phyloP scores from a whole-genome alignment of 495 filamentous ascomycete genomes.

The Tuber umbilicatum region DNA sequence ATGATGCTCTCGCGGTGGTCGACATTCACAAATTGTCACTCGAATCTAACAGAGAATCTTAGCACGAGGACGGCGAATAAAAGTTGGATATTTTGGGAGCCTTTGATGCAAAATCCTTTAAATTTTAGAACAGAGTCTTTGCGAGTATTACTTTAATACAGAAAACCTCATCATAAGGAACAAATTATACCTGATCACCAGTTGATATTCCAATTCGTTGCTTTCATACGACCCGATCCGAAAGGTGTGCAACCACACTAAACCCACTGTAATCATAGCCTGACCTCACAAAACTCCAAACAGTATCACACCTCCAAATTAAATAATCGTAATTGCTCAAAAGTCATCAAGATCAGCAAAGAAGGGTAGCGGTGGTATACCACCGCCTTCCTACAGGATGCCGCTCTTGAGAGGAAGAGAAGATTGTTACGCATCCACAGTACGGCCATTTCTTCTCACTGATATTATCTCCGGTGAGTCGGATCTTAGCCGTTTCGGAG shows the following conservation, averaged over 20 bases:
- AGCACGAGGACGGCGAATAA: not conserved
- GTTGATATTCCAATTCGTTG: not conserved
- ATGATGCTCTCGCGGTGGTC: not conserved
- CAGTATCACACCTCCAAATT: not conserved
- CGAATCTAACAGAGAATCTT: not conserved
- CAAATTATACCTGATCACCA: not conserved
- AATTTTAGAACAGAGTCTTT: not conserved
- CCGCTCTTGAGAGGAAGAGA: not conserved
- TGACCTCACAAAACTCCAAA: not conserved
- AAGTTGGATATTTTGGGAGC: not conserved
- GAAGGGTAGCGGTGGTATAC: not conserved
- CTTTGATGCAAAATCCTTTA: not conserved
- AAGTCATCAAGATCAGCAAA: not conserved
- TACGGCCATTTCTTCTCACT: not conserved
- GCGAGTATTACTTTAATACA: not conserved
- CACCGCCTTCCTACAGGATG: not conserved
- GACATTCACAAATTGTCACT: not conserved
- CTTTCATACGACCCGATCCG: not conserved
- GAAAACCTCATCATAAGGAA: not conserved
- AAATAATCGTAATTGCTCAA: not conserved
- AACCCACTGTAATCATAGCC: not conserved
- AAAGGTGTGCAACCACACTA: not conserved
- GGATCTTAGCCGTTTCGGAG: constrained; percentile 23
- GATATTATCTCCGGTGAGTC: constrained; percentile 19
- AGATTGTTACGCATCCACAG: not conserved